These are phyloP conservation scores for Mesembryanthemum crystallinum DNA, from an alignment of 148 eudicot genomes.

Conservation along the genomic window DNA sequence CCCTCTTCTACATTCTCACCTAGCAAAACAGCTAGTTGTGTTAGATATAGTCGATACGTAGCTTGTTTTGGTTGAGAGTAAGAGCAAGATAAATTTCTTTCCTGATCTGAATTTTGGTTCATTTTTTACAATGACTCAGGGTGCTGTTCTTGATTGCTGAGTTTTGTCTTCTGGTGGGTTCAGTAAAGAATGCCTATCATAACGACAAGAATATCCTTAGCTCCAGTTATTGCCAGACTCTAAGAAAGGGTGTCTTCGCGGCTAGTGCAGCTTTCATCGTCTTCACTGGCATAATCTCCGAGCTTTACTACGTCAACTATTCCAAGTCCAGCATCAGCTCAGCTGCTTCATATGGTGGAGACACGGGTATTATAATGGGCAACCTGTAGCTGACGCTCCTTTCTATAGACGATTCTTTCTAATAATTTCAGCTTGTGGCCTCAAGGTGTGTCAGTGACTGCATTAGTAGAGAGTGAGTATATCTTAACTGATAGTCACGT, in stretches of 20 bases:
- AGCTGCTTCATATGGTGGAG: slow-evolving; percentile 29
- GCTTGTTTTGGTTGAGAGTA: not conserved
- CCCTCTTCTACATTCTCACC: too few relatives aligned
- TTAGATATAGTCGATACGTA: too few relatives aligned
- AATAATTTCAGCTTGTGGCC: not conserved
- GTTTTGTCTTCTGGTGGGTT: slow-evolving; percentile 78
- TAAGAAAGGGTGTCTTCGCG: slow-evolving; percentile 82
- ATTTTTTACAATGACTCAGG: slow-evolving; percentile 40
- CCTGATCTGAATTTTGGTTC: not conserved
- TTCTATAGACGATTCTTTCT: not conserved
- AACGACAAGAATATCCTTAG: slow-evolving; percentile 38
- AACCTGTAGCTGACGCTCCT: slow-evolving; percentile 15
- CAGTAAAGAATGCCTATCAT: slow-evolving; percentile 71
- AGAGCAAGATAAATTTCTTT: not conserved
- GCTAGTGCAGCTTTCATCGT: slow-evolving; percentile 84
- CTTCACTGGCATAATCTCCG: slow-evolving; percentile 68
- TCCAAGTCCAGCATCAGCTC: slow-evolving; percentile 49
- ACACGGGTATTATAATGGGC: slow-evolving; percentile 71
- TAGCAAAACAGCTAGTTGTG: too few relatives aligned
- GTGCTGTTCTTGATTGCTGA: slow-evolving; percentile 80
- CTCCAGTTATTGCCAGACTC: slow-evolving; percentile 55
- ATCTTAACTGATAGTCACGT: too few relatives aligned
- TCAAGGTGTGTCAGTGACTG: not conserved
- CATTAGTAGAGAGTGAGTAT: not conserved
- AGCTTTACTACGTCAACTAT: slow-evolving; percentile 67